Base-by-base conservation (phyloP, 2,329 filamentous ascomycete species). In the Calonectria crousiana region DNA sequence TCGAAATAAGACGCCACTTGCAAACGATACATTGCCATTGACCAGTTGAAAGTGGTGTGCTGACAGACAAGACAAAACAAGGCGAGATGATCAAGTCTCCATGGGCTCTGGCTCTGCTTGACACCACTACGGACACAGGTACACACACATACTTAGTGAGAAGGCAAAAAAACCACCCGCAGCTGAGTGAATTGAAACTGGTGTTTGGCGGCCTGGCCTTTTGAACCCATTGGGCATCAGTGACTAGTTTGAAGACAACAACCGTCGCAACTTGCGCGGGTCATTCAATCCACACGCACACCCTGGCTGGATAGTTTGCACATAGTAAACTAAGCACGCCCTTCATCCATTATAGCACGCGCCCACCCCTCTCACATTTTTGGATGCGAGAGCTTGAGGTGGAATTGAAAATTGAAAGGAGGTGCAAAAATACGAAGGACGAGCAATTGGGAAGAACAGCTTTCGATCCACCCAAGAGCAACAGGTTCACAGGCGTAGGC, bases 191-290 rank as follows among this genome's bases (percentile, higher is more conserved):
- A 44, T 49, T 66, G 62, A 34, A 47, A 20, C 23, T 47, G 41
- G 53, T 66, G 65, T 36, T 71, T 71, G 74, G 70, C 67, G 9
- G 64, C 71, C 73, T 75, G 74, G 66, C 69, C 47, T 74, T 72
- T 66, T 74, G 52, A 64, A 53, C 72, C 69, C 74, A 79, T 77
- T 78, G 78, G 78, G 74, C 74, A 69, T 71, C 60, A 80, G 73
- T 60, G 71, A 67, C 78, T 80, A 76, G 74, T 78, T 76, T 71
- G 74, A 38, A 78, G 76, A 80, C 78, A 60, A 80, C 70, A 69
- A 67, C 71, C 64, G 74, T 80, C 78, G 79, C 74, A 80, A 74
- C 76, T 72, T 60, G 32, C 56, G 56, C 56, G 56, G 56, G 56
- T 60, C 56, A 60, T 60, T 32, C 53, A 60, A 60, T 60, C 56